Evolutionary conservation across 1,284 basidiomycete genomes (phyloP).

Genomic region (Fomitiporia mediterranea): DNA sequence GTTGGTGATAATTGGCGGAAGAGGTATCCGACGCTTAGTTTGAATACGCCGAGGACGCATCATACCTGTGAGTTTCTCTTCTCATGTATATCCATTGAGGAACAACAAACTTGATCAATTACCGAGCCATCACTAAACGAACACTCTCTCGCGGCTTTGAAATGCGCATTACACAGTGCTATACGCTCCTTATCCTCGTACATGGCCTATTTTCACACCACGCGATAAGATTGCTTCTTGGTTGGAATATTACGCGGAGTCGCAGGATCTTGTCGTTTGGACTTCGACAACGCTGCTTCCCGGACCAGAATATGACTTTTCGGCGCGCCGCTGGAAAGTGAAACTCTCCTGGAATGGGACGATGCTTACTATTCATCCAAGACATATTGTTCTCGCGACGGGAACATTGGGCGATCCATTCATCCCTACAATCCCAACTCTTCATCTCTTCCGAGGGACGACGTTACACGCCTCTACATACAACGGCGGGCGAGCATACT

Average conservation of each 20-base stretch:
- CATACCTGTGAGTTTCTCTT: slow-evolving; percentile 33
- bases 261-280: slow-evolving; percentile 37
- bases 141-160: too few relatives aligned
- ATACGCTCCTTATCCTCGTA: slow-evolving; percentile 35
- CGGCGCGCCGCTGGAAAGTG: slow-evolving; percentile 31
- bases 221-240: slow-evolving; percentile 37
- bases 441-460: slow-evolving; percentile 32
- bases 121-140: too few relatives aligned
- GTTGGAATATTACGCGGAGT: slow-evolving; percentile 34
- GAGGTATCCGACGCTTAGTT: slow-evolving; percentile 45
- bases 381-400: slow-evolving; percentile 36
- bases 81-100: background rate
- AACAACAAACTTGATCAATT: background rate
- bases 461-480: slow-evolving; percentile 32
- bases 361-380: slow-evolving; percentile 30
- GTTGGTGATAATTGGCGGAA: slow-evolving; percentile 54
- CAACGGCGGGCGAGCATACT: slow-evolving; percentile 27
- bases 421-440: slow-evolving; percentile 28
- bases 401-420: slow-evolving; percentile 33
- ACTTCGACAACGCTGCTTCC: slow-evolving; percentile 27
- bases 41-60: slow-evolving; percentile 40
- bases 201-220: slow-evolving; percentile 36
- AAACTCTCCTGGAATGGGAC: slow-evolving; percentile 28
- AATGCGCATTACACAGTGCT: slow-evolving; percentile 30
- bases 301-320: slow-evolving; percentile 29